Percentiles rank a stretch among this genome's conserved stretches.
phyloP scores from a whole-genome alignment of 306 rosid species.

The Alnus rubra region DNA sequence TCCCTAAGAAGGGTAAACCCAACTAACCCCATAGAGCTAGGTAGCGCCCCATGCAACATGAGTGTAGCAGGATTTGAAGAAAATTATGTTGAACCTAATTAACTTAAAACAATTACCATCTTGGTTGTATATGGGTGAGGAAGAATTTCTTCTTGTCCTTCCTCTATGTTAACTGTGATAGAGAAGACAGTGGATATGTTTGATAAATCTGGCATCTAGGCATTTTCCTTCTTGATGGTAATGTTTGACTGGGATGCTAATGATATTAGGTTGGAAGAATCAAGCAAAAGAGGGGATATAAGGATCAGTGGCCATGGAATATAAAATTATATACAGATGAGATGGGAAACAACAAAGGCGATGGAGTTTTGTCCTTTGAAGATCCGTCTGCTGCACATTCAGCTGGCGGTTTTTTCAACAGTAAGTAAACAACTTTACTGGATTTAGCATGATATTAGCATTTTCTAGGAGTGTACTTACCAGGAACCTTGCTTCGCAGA shows the following conservation, averaged over 20 bases:
- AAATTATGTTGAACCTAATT: background rate
- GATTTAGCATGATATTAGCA: background rate
- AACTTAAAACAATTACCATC: background rate
- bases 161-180: background rate
- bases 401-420: conserved; percentile 85
- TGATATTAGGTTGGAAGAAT: conserved; percentile 84
- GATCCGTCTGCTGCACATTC: conserved; percentile 98
- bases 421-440: conserved; percentile 41
- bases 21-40: background rate
- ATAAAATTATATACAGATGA: conserved; percentile 93
- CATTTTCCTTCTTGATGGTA: background rate
- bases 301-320: conserved; percentile 99
- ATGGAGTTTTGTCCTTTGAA: conserved; percentile 88
- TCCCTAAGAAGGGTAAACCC: background rate
- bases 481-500: conserved; percentile 45
- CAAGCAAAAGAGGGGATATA: conserved; percentile 97
- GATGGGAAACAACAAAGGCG: conserved; percentile 89
- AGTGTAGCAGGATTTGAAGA: background rate
- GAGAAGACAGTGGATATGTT: background rate
- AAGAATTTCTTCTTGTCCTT: background rate
- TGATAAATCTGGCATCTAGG: background rate
- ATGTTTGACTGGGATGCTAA: background rate
- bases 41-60: background rate
- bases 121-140: background rate
- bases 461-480: conserved; percentile 20